Evolutionary conservation across 768 basidiomycete species (phyloP), one percentile per base, ranked within the genome.

Genomic region (Pholiota microspora): DNA sequence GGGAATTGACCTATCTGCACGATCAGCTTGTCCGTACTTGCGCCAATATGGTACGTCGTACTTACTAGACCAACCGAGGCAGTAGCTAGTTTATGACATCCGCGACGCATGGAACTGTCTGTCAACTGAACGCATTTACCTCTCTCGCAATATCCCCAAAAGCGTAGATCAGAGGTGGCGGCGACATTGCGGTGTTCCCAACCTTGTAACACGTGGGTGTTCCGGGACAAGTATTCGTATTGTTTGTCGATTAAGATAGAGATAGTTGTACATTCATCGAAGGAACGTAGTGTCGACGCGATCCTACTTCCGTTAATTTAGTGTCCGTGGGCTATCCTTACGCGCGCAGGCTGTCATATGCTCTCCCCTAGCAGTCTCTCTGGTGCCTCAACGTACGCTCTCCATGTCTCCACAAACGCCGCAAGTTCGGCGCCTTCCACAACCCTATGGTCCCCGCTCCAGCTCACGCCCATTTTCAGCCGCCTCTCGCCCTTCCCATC

Each of bases 391-490:
- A 93, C 88, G 76, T 84, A 91, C 13, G 70, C 74, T 56, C 92
- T 81, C 92, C 92, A 95, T 38, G 77, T 75, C 73, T 94, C 91
- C 56, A 92, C 88, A 67, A 95, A 92, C 59, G 89, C 91, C 50
- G 89, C 91, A 57, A 95, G 66, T 71, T 95, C 92, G 1, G 92
- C 92, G 3, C 92, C 92, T 66, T 95, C 92, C 8, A 94, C 84
- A 6, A 95, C 84, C 13, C 92, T 73, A 69, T 95, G 93, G 61
- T 95, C 92, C 45, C 88, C 92, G 57, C 83, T 84, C 89, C 92
- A 94, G 58, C 87, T 89, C 4, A 92, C 80, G 72, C 50, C 76
- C 76, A 56, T 55, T 62, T 64, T 66, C 62, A 68, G 52, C 56
- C 70, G 59, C 46, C 71, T 60, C 56, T 68, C 67, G 25, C 67